A percentile compares a stretch with the other conserved stretches of the same genome.
These are phyloP conservation scores for Hippophae rhamnoides DNA, from an alignment of 306 rosid genomes.

Conservation along the genomic window DNA sequence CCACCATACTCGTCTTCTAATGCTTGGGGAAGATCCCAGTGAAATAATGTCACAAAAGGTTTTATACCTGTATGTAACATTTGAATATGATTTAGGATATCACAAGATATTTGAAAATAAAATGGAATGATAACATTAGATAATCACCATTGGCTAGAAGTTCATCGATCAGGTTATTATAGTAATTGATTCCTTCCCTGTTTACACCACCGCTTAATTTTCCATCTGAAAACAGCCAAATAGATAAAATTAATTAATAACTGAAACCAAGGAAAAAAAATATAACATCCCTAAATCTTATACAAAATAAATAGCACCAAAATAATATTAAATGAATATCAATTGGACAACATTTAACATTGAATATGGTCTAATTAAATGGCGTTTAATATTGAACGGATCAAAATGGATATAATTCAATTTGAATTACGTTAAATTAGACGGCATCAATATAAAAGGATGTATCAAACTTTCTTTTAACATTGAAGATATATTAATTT, in stretches of 20 bases:
- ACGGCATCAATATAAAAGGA: too few species aligned
- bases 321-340: too few species aligned
- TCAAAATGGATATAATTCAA: too few species aligned
- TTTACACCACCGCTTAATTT: constrained; percentile 45
- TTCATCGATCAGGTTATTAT: constrained; percentile 47
- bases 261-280: neutral
- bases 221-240: constrained; percentile 22
- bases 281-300: neutral
- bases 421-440: too few species aligned
- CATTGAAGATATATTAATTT: too few species aligned
- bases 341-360: too few species aligned
- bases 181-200: constrained; percentile 40
- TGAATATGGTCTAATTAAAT: too few species aligned
- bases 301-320: too few species aligned
- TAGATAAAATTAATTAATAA: neutral
- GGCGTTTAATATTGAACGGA: too few species aligned
- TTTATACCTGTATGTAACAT: constrained; percentile 14
- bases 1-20: constrained; percentile 59
- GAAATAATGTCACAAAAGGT: constrained; percentile 54
- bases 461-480: too few species aligned
- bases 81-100: neutral
- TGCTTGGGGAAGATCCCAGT: constrained; percentile 66
- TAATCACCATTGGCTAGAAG: constrained; percentile 34
- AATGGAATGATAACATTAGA: neutral
- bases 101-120: neutral